A percentile compares a stretch with the other conserved stretches of the same genome.
Conservation (phyloP, 768 basidiomycete species). For the Candolleomyces efflorescens region DNA sequence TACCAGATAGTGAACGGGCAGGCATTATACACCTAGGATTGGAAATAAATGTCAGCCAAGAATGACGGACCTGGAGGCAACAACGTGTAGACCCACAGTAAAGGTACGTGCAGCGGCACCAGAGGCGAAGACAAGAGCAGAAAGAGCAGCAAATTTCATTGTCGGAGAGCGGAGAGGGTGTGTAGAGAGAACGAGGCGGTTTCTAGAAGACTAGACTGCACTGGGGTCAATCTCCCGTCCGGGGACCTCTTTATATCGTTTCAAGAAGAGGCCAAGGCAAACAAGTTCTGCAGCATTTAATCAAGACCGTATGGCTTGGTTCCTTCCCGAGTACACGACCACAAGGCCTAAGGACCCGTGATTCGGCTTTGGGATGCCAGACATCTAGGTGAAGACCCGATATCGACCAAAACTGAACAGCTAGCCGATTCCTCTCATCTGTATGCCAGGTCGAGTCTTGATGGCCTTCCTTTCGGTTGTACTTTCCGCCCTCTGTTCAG, state of each 20-base stretch:
- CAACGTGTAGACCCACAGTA: constrained; percentile 31
- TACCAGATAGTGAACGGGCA: constrained; percentile 72
- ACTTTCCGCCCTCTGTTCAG: no score
- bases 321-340: background rate
- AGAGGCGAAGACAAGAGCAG: constrained; percentile 5
- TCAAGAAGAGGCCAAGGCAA: background rate
- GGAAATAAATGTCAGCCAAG: background rate
- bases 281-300: background rate
- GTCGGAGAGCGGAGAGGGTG: background rate
- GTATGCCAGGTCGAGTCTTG: no score
- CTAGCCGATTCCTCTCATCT: background rate
- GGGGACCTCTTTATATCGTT: no score
- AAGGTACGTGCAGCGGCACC: constrained; percentile 33
- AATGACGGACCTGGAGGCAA: background rate
- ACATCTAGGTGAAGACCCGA: background rate
- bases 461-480: no score
- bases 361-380: background rate
- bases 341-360: background rate
- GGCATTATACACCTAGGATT: constrained; percentile 44
- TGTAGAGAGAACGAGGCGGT: no score
- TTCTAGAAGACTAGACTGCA: no score
- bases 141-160: constrained; percentile 8
- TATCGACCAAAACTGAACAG: background rate
- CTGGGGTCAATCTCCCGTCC: no score
- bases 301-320: background rate